A percentile compares a stretch with the other conserved stretches of the same genome.
Conservation (phyloP, 768 basidiomycete species). For the Trametes elegans region DNA sequence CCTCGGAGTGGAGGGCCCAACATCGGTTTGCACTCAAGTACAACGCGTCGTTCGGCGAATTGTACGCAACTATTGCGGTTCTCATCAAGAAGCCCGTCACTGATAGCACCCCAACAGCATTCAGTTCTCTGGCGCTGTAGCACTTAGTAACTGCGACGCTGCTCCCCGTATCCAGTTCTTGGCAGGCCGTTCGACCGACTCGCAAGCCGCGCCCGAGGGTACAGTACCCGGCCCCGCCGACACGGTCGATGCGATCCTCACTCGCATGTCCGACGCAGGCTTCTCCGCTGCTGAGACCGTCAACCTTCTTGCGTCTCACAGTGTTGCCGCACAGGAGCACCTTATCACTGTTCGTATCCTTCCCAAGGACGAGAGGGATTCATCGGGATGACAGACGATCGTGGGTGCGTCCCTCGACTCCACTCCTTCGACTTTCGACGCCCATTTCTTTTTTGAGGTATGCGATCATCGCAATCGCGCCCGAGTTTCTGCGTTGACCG, state of each 20-base stretch:
- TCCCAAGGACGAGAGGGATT: no score
- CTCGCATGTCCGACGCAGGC: conserved; percentile 20
- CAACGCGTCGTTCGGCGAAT: conserved; percentile 1
- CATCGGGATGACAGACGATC: no score
- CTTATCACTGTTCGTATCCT: no score
- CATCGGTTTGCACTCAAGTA: neutral
- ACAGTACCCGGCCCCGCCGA: conserved; percentile 27
- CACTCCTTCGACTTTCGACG: conserved; percentile 27
- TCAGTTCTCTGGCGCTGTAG: conserved; percentile 29
- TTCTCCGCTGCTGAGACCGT: conserved; percentile 17
- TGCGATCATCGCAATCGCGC: no score
- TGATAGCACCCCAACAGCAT: conserved; percentile 11
- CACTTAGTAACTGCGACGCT: conserved; percentile 22
- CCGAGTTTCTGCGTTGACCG: no score
- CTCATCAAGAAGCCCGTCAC: neutral
- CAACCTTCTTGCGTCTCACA: conserved; percentile 25
- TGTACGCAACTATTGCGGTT: neutral
- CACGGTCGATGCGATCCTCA: conserved; percentile 23
- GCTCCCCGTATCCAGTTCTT: conserved; percentile 22
- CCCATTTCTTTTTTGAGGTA: conserved; percentile 29
- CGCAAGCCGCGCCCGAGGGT: conserved; percentile 20
- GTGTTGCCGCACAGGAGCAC: conserved; percentile 18
- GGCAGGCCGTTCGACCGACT: conserved; percentile 20
- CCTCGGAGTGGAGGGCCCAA: conserved; percentile 5
- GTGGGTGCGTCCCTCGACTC: conserved; percentile 25